Evolutionary conservation across 768 basidiomycete species (phyloP), one percentile per base, ranked within the genome.

Genomic region (Tylopilus balloui): DNA sequence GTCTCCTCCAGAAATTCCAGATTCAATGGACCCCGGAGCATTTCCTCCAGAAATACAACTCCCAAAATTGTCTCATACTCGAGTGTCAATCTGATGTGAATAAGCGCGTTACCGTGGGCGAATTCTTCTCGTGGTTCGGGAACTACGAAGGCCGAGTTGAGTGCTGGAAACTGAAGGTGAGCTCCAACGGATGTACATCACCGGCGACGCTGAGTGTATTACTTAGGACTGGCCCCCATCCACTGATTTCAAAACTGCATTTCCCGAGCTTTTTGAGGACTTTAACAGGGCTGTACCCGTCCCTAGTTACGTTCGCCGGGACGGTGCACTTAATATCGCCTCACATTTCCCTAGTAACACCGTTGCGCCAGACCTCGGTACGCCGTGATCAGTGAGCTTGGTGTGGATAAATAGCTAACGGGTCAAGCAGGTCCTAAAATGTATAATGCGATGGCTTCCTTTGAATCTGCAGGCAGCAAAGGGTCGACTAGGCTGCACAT

Each of bases 401-500:
- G 19, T 35, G 15, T 35, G 15, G 2, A 31, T 21, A 17, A 34
- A 36, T 36, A 13, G 39, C 48, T 62, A 17, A 62, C 38, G 10
- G 37, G 38, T 58, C 17, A 59, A 57, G 35, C 65, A 84, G 91
- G 92, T 3, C 93, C 93, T 1, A 96, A 95, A 70, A 88, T 94
- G 89, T 96, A 96, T 69, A 93, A 91, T 55, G 89, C 92, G 0
- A 83, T 91, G 71, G 82, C 83, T 10, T 86, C 86, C 4, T 77
- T 73, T 34, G 83, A 87, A 58, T 64, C 68, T 4, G 64, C 72
- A 25, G 86, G 86, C 4, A 87, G 82, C 61, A 85, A 87, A 58
- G 92, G 93, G 2, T 84, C 89, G 19, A 96, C 93, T 10, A 75
- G 89, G 49, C 69, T 96, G 43, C 94, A 96, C 58, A 92, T 95